Evolutionary conservation across 176 grass and related monocot species (phyloP).

Genomic region (Ensete glaucum): DNA sequence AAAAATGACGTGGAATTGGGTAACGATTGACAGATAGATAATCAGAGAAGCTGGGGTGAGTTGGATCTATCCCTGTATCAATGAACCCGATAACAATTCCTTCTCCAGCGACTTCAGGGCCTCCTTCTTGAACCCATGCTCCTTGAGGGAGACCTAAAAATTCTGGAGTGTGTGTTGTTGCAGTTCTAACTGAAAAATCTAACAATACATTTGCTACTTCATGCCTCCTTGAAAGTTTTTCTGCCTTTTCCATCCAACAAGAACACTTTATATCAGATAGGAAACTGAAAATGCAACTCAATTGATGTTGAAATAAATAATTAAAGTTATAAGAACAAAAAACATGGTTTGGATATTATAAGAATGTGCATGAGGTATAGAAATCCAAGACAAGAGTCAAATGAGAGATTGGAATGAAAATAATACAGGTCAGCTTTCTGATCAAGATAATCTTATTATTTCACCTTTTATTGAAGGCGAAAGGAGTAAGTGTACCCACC

Average conservation of each 20-base stretch:
- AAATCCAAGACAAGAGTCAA: too few relatives aligned
- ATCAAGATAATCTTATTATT: too few relatives aligned
- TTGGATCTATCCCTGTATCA: conserved; percentile 92
- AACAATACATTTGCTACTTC: conserved; percentile 82
- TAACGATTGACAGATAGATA: conserved; percentile 51
- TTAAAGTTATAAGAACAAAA: background rate
- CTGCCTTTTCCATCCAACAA: conserved; percentile 51
- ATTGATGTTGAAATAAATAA: background rate
- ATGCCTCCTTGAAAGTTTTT: conserved; percentile 58
- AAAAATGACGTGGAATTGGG: conserved; percentile 70
- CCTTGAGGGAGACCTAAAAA: conserved; percentile 86
- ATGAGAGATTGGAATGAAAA: too few relatives aligned
- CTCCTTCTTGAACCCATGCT: conserved; percentile 81
- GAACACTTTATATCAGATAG: conserved; percentile 15
- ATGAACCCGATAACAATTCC: conserved; percentile 85
- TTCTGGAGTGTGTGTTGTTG: conserved; percentile 92
- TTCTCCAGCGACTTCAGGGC: conserved; percentile 68
- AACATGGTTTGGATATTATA: background rate
- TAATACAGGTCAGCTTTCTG: too few relatives aligned
- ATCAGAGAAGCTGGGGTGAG: conserved; percentile 77
- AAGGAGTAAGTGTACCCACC: too few relatives aligned
- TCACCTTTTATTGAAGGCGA: too few relatives aligned
- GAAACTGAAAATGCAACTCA: background rate
- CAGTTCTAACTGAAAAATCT: conserved; percentile 82
- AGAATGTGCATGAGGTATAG: too few relatives aligned